Evolutionary conservation across 176 grass and related monocot genomes (phyloP).

Genomic region (Saccharum officinarum): DNA sequence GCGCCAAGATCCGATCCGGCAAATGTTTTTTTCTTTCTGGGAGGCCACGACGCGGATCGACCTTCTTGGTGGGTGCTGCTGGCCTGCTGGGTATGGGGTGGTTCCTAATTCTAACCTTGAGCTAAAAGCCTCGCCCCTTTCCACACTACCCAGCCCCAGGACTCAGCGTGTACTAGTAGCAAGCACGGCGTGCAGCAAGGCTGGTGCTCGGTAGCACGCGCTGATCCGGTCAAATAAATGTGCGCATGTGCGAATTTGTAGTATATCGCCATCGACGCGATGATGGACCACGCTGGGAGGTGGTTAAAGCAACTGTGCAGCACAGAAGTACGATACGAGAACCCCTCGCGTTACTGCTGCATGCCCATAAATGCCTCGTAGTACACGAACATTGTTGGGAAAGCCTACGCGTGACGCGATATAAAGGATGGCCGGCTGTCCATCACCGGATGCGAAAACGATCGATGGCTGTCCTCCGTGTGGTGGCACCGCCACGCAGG

Average conservation of each 20-base stretch:
- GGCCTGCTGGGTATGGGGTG: too few relatives aligned
- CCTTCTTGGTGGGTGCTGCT: too few relatives aligned
- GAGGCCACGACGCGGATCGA: neutral
- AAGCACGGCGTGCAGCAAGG: too few relatives aligned
- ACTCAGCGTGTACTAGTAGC: too few relatives aligned
- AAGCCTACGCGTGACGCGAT: neutral
- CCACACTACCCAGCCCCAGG: too few relatives aligned
- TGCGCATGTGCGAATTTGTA: too few relatives aligned
- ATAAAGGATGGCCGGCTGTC: neutral
- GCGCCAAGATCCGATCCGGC: conserved; percentile 55
- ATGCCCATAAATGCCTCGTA: neutral
- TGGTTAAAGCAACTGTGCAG: neutral
- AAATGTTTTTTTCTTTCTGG: conserved; percentile 7
- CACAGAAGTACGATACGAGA: too few relatives aligned
- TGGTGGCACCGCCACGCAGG: neutral
- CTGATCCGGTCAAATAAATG: too few relatives aligned
- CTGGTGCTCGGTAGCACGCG: too few relatives aligned
- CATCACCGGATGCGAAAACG: neutral
- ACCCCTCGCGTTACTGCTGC: neutral
- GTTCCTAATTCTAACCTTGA: neutral
- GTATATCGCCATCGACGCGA: too few relatives aligned
- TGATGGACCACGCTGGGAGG: too few relatives aligned
- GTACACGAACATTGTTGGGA: neutral
- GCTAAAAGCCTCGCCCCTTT: neutral
- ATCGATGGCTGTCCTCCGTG: neutral